phyloP scores from a whole-genome alignment of 495 filamentous ascomycete genomes.

The Podospora tetraspora region DNA sequence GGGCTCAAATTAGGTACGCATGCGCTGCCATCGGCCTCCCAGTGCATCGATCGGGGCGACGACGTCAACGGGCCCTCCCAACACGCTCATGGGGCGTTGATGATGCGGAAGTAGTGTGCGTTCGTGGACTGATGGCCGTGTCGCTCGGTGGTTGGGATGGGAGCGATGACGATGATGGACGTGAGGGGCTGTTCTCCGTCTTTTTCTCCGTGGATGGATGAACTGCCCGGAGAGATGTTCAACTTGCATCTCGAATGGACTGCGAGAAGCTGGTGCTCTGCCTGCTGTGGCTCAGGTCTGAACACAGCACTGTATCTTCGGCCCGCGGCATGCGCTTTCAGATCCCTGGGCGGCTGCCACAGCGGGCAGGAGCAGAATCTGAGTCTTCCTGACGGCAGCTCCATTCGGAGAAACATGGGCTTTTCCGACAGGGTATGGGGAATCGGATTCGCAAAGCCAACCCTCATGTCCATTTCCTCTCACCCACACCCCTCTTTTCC shows the following conservation, averaged over 20 bases:
- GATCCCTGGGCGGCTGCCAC: not conserved
- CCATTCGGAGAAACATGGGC: constrained; percentile 10
- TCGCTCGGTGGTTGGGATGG: not conserved
- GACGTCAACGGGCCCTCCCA: not conserved
- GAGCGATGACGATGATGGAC: constrained; percentile 5
- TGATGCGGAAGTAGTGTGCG: too few relatives aligned
- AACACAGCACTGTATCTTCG: not conserved
- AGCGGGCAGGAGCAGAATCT: not conserved
- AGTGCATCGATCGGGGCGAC: constrained; percentile 6
- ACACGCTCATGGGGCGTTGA: not conserved
- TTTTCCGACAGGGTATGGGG: constrained; percentile 8
- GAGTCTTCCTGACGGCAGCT: not conserved
- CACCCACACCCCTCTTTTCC: not conserved
- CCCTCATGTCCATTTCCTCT: not conserved
- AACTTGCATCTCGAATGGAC: not conserved
- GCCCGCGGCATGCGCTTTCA: constrained; percentile 4
- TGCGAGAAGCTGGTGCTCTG: too few relatives aligned
- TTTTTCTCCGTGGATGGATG: not conserved
- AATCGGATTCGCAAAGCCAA: constrained; percentile 1
- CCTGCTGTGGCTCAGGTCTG: not conserved
- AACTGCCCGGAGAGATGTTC: not conserved
- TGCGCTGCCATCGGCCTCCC: constrained; percentile 1
- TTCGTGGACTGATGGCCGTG: too few relatives aligned
- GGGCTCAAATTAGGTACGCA: not conserved
- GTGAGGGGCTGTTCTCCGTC: not conserved